phyloP scores from a whole-genome alignment of 2,329 filamentous ascomycete species.

The Talaromyces funiculosus region DNA sequence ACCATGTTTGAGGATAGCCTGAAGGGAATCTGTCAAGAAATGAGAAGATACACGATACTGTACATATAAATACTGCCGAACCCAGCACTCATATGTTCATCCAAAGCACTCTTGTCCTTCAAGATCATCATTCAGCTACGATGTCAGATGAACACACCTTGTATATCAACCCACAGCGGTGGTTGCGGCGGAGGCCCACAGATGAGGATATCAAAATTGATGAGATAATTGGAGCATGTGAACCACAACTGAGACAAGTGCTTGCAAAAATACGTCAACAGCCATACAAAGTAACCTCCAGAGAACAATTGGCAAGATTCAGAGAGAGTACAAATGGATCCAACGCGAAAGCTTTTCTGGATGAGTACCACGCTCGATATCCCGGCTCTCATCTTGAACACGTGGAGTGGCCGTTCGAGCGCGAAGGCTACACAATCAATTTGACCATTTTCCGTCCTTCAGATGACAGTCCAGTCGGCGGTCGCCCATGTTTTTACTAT shows the following conservation, averaged over 20 bases:
- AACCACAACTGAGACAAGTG: neutral
- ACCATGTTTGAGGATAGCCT: too few species aligned
- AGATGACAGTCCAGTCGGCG: neutral
- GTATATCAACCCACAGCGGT: neutral
- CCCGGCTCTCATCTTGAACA: neutral
- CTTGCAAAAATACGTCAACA: neutral
- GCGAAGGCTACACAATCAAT: neutral
- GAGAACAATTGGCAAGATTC: neutral
- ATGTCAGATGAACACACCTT: constrained; percentile 5
- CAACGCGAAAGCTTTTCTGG: neutral
- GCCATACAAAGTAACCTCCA: neutral
- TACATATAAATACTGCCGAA: neutral
- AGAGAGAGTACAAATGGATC: neutral
- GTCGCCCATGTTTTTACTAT: constrained; percentile 49
- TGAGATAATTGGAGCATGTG: neutral
- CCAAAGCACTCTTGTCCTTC: neutral
- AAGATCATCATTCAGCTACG: neutral
- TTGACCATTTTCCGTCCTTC: neutral
- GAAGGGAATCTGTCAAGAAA: too few species aligned
- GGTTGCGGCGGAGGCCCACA: neutral
- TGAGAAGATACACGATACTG: neutral
- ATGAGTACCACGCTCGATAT: neutral
- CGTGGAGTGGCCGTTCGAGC: neutral
- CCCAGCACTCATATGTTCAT: neutral
- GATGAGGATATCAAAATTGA: neutral